Evolutionary conservation across 2,329 filamentous ascomycete species (phyloP), one percentile per base, ranked within the genome.

Genomic region (Lasiodiplodia sp.): DNA sequence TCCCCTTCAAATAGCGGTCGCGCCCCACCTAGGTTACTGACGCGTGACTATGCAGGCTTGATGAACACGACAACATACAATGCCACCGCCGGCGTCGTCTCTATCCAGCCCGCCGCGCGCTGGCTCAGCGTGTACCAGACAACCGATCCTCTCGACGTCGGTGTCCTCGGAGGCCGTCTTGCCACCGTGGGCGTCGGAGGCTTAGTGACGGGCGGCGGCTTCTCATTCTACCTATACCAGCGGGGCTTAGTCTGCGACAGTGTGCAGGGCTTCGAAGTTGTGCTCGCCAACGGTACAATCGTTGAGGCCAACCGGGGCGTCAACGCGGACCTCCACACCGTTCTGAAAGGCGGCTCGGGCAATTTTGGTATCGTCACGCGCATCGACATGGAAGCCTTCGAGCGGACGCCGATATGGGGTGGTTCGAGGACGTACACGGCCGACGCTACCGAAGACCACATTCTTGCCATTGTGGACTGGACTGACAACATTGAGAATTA

Each of bases 311-410:
- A 79, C 47, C 71, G 73, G 0, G 71, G 70, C 67, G 73, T 72
- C 44, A 71, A 75, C 44, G 56, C 73, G 2, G 80, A 82, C 57
- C 75, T 83, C 1, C 82, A 73, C 70, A 75, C 73, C 57, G 81
- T 81, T 23, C 70, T 83, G 53, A 82, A 82, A 70, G 81, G 82
- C 3, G 81, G 81, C n/a, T 77, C 76, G 63, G 78, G 73, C 69
- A 82, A 83, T 71, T 82, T 83, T 57, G 81, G 81, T 2, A 71
- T 82, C 4, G 80, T 82, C 14, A 82, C 81, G 1, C 75, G 78
- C 2, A 81, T 82, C 53, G 79, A 81, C 55, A 49, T 82, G 11
- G 71, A 77, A 69, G 75, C 77, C 66, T 70, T 79, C 75, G 53
- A 67, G 44, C 68, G 68, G 14, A 8, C 58, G 38, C 38, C 38